Evolutionary conservation across 306 rosid species (phyloP), one percentile per base, ranked within the genome.

Genomic region (Mimosa pudica): DNA sequence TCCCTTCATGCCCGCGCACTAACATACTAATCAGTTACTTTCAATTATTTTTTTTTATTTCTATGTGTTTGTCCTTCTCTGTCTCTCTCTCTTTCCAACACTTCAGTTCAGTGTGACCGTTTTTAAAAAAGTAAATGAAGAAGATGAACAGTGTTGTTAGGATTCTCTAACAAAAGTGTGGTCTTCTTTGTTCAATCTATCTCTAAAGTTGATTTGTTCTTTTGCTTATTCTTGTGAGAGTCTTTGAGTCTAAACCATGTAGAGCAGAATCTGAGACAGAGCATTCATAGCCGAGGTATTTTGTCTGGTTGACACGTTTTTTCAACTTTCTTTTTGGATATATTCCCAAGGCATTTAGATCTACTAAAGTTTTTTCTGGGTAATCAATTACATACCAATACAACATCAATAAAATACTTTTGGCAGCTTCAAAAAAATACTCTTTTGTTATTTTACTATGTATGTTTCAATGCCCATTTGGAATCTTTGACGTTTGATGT

Each of bases 1-100:
- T 69, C 85, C 82, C 88, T 79, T 91, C 92, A 88, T 91, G 89
- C 94, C 97, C 97, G 92, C 98, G 88, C 98, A 91, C 97, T 86
- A 86, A 64, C 88, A 85, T 58, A 81, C 71, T 41, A 77, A 75
- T 84, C 83, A 78, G 83, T 87, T 86, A 62, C 36, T 52, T 52
- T 52, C 18, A 5, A 16, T 3, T 52, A 1, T 52, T 16, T 4
- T 51, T 51, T 3, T 51, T 51, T 0, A 13, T 51, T 49, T 49
- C 51, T 33, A 1, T 42, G 46, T 52, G 14, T 6, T 45, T 33
- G 36, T n/a, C 66, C 8, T 33, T 55, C 46, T 57, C 57, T 51
- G 0, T 47, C 35, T 42, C 54, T 51, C 20, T 79, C 42, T 47
- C 41, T 68, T 65, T 69, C 54, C 32, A 42, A 18, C 3, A 74